phyloP scores from a whole-genome alignment of 345 rosid species.

The Syzygium grande region DNA sequence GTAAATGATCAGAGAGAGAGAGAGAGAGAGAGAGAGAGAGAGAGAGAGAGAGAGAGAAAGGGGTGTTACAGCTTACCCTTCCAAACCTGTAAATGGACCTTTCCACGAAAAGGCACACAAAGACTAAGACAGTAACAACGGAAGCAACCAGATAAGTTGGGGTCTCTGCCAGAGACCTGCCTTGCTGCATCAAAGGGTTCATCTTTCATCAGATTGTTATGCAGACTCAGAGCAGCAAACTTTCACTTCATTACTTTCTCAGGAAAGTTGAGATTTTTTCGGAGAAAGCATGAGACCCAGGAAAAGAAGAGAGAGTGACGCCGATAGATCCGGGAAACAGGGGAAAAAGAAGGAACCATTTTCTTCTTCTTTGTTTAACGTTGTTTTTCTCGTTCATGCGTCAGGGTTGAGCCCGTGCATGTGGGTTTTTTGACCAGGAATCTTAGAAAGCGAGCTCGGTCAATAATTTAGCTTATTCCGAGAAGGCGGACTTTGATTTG shows the following conservation, averaged over 20 bases:
- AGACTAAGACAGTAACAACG: conserved; percentile 64
- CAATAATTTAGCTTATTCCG: neutral
- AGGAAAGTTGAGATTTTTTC: neutral
- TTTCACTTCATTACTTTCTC: neutral
- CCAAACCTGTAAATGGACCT: conserved; percentile 86
- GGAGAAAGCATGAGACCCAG: conserved; percentile 3
- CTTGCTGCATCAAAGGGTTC: conserved; percentile 29
- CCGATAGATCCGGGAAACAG: conserved; percentile 22
- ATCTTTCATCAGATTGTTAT: conserved; percentile 14
- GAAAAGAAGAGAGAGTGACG: conserved; percentile 1
- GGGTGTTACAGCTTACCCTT: conserved; percentile 30
- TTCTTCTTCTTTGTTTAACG: neutral
- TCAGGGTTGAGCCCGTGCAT: neutral
- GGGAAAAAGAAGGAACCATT: conserved; percentile 3
- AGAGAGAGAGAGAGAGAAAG: neutral
- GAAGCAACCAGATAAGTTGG: conserved; percentile 92
- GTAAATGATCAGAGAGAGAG: neutral
- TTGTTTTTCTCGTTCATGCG: neutral
- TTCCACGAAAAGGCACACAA: conserved; percentile 61
- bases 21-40: neutral
- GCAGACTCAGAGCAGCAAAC: neutral
- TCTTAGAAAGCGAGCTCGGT: conserved; percentile 3
- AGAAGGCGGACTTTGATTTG: neutral
- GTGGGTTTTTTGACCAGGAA: neutral
- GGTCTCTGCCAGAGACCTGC: conserved; percentile 88